Conservation (phyloP, 2,329 filamentous ascomycete genomes). For the Aspergillus carbonarius region DNA sequence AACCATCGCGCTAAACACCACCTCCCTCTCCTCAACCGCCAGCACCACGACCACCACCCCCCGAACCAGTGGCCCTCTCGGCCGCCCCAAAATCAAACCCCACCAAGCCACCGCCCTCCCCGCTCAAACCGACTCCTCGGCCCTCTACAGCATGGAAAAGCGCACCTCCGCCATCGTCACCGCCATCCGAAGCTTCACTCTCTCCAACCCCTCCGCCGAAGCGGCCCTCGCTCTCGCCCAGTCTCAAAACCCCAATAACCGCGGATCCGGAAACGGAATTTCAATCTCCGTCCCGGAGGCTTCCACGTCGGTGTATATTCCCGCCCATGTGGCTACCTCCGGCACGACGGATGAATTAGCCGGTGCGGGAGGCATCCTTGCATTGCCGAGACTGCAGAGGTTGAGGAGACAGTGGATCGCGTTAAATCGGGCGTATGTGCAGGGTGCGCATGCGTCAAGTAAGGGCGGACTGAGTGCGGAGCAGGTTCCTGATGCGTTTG, state of each 20-base stretch:
- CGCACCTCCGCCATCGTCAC: constrained; percentile 42
- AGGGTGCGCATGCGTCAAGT: constrained; percentile 34
- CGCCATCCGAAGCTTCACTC: constrained; percentile 43
- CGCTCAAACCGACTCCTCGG: constrained; percentile 38
- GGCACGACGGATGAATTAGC: constrained; percentile 44
- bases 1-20: constrained; percentile 21
- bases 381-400: constrained; percentile 44
- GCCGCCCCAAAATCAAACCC: constrained; percentile 34
- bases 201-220: constrained; percentile 38
- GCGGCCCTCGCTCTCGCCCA: constrained; percentile 31
- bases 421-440: constrained; percentile 44
- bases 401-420: constrained; percentile 48
- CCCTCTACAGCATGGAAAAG: constrained; percentile 47
- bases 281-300: constrained; percentile 36
- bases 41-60: constrained; percentile 27
- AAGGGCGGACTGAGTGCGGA: constrained; percentile 33
- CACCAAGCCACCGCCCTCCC: constrained; percentile 48
- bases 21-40: constrained; percentile 23
- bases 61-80: constrained; percentile 17
- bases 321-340: constrained; percentile 36
- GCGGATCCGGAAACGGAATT: constrained; percentile 33
- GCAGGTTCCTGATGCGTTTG: constrained; percentile 46
- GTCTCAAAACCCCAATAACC: constrained; percentile 11
- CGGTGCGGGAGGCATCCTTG: constrained; percentile 41
- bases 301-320: constrained; percentile 35